Evolutionary conservation across 257 asterid genomes (phyloP).

Genomic region (Petunia secreta): DNA sequence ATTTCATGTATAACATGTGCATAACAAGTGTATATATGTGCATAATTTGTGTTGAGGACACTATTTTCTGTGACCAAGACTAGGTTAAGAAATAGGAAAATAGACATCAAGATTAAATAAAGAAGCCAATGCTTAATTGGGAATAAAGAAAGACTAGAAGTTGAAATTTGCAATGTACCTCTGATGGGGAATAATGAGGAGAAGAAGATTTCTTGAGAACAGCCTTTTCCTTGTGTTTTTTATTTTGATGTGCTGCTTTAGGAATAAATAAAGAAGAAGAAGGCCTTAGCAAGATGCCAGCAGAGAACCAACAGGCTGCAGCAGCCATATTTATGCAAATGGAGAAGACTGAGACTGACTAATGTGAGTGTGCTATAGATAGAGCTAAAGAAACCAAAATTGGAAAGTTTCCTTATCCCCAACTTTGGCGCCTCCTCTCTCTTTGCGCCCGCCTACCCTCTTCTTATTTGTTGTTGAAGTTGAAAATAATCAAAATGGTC

Average conservation of each 20-base stretch:
- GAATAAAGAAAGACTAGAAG: neutral
- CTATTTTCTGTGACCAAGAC: neutral
- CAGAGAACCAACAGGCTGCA: too few species aligned
- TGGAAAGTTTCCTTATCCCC: too few species aligned
- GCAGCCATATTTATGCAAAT: too few species aligned
- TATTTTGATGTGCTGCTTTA: neutral
- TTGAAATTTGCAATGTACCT: neutral
- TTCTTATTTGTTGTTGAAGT: too few species aligned
- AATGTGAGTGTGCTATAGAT: too few species aligned
- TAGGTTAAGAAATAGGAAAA: neutral
- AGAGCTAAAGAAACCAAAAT: too few species aligned
- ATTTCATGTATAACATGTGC: too few species aligned
- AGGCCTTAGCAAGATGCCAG: neutral
- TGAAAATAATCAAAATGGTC: too few species aligned
- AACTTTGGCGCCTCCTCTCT: too few species aligned
- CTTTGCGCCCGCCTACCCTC: too few species aligned
- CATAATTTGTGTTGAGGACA: neutral
- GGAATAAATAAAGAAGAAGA: constrained; percentile 7
- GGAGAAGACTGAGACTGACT: too few species aligned
- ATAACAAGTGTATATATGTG: too few species aligned
- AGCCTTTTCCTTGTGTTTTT: neutral
- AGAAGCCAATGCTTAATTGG: neutral
- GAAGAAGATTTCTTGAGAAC: neutral
- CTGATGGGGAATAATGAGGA: neutral
- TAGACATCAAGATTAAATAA: neutral